A percentile compares a stretch with the other conserved stretches of the same genome.
phyloP scores from a whole-genome alignment of 2,329 filamentous ascomycete species.

The Aureobasidium sp. region DNA sequence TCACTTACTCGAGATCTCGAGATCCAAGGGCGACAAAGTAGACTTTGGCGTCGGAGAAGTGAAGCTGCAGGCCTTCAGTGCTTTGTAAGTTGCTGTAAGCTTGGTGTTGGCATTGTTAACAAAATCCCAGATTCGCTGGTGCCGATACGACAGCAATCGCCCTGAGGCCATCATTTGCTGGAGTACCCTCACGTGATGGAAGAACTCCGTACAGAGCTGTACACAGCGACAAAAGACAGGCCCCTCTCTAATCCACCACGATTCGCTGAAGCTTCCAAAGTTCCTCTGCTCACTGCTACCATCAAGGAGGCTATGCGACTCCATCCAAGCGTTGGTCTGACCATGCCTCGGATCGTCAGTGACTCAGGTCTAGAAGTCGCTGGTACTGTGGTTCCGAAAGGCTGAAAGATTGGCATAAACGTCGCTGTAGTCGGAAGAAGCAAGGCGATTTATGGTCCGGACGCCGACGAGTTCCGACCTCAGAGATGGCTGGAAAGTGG shows the following conservation, averaged over 20 bases:
- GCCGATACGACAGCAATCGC: conserved; percentile 35
- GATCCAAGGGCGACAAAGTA: not conserved
- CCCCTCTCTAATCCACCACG: conserved; percentile 20
- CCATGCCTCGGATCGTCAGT: conserved; percentile 30
- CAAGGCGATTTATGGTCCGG: conserved; percentile 29
- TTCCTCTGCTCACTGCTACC: conserved; percentile 43
- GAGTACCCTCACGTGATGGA: conserved; percentile 25
- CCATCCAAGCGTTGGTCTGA: conserved; percentile 34
- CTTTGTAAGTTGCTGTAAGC: conserved; percentile 21
- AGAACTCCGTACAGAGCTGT: conserved; percentile 34
- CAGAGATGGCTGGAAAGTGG: conserved; percentile 38
- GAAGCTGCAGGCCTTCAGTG: conserved; percentile 19
- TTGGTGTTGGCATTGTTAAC: not conserved
- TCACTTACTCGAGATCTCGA: conserved; percentile 10
- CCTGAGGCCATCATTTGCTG: conserved; percentile 32
- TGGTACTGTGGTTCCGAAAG: conserved; percentile 28
- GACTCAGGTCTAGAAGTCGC: conserved; percentile 23
- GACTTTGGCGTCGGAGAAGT: conserved; percentile 19
- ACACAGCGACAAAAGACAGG: conserved; percentile 22
- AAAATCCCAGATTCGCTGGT: conserved; percentile 23
- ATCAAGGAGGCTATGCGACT: conserved; percentile 45
- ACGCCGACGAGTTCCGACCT: conserved; percentile 34
- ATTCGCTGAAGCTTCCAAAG: conserved; percentile 20
- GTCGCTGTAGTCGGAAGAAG: conserved; percentile 30
- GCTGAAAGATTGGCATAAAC: conserved; percentile 14